Conservation (phyloP, 2,329 filamentous ascomycete species). For the Neonectria coccinea region DNA sequence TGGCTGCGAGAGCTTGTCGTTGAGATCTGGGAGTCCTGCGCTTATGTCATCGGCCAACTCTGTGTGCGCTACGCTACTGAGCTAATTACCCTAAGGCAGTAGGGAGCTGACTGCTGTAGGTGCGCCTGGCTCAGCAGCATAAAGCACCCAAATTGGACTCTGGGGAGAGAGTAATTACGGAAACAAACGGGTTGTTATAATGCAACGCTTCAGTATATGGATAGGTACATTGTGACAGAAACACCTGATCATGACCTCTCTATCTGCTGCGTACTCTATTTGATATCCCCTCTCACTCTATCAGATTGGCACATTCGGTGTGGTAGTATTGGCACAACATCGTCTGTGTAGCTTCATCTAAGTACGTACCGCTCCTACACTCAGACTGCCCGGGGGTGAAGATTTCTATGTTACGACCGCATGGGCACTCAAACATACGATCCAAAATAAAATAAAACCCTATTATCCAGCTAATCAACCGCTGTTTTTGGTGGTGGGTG, state of each 20-base stretch:
- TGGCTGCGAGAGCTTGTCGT: slow-evolving; percentile 45
- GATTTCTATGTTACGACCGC: too few relatives aligned
- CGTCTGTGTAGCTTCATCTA: background rate
- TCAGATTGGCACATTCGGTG: background rate
- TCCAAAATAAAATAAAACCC: too few relatives aligned
- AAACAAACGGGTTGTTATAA: background rate
- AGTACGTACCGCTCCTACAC: background rate
- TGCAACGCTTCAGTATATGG: background rate
- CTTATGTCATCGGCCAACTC: slow-evolving; percentile 42
- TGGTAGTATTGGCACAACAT: background rate
- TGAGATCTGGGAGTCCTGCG: slow-evolving; percentile 35
- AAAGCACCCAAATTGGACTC: too few relatives aligned
- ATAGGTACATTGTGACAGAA: background rate
- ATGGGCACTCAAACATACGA: too few relatives aligned
- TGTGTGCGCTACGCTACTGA: background rate
- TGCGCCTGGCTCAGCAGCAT: too few relatives aligned
- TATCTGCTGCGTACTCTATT: background rate
- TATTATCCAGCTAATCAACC: too few relatives aligned
- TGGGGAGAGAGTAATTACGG: background rate
- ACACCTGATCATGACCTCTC: background rate
- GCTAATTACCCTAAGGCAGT: background rate
- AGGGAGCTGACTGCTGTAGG: too few relatives aligned
- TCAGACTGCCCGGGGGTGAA: too few relatives aligned
- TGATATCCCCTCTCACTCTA: background rate
- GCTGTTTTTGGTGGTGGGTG: too few relatives aligned